A percentile compares a stretch with the other conserved stretches of the same genome.
phyloP scores from a whole-genome alignment of 1,284 basidiomycete species.

The Trametes hirsuta region DNA sequence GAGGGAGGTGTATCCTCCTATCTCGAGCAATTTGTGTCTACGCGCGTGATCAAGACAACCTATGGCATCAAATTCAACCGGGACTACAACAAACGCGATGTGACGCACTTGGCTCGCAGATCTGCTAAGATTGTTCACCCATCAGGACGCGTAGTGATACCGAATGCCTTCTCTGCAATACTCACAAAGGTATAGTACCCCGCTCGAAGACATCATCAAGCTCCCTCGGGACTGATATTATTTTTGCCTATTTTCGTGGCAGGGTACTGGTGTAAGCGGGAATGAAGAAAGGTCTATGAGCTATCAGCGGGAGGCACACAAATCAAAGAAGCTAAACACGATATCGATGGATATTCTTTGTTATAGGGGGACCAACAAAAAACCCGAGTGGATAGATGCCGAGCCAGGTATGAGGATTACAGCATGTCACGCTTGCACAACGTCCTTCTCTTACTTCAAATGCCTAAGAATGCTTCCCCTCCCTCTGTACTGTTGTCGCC shows the following conservation, averaged over 20 bases:
- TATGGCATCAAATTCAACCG: slow-evolving; percentile 38
- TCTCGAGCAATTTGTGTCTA: slow-evolving; percentile 40
- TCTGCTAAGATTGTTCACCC: slow-evolving; percentile 29
- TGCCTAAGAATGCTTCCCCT: slow-evolving; percentile 43
- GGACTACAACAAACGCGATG: slow-evolving; percentile 32
- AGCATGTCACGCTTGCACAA: no score
- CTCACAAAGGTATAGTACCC: slow-evolving; percentile 34
- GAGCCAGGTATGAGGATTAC: slow-evolving; percentile 40
- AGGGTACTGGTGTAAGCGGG: slow-evolving; percentile 39
- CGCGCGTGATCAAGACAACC: slow-evolving; percentile 37
- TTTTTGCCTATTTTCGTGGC: background rate
- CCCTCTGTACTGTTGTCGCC: slow-evolving; percentile 47
- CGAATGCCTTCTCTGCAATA: slow-evolving; percentile 37
- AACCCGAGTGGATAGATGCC: slow-evolving; percentile 49
- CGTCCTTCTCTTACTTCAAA: background rate
- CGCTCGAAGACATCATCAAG: background rate
- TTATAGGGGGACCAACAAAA: slow-evolving; percentile 42
- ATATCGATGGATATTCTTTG: slow-evolving; percentile 40
- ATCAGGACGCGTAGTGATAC: slow-evolving; percentile 36
- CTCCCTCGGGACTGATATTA: no score
- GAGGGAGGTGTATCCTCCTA: slow-evolving; percentile 41
- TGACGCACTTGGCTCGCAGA: slow-evolving; percentile 36
- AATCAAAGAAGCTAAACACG: slow-evolving; percentile 30
- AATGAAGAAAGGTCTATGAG: slow-evolving; percentile 45
- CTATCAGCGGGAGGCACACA: slow-evolving; percentile 39